Evolutionary conservation across 306 rosid species (phyloP).

Genomic region (Castanea sativa): DNA sequence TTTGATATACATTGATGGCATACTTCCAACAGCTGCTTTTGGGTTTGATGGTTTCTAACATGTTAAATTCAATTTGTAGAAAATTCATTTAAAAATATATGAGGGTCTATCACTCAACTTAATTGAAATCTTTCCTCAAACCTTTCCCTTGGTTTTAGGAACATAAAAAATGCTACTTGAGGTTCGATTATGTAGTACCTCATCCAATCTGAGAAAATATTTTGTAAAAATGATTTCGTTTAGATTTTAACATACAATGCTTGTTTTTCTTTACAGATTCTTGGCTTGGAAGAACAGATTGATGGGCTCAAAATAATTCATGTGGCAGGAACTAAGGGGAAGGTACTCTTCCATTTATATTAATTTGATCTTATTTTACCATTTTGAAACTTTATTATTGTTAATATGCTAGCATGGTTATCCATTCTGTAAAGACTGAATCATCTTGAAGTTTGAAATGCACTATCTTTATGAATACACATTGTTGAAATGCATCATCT

Average conservation of each 20-base stretch:
- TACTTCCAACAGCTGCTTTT: background rate
- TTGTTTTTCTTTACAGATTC: conserved; percentile 44
- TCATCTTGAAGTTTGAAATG: background rate
- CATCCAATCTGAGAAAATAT: conserved; percentile 5
- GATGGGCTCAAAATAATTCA: conserved; percentile 66
- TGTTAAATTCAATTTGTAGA: background rate
- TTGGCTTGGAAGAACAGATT: conserved; percentile 56
- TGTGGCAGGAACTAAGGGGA: conserved; percentile 88
- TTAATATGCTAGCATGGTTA: background rate
- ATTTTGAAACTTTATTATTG: background rate
- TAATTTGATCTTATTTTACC: background rate
- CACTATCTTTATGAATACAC: background rate
- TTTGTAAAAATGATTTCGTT: conserved; percentile 5
- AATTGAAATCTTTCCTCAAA: background rate
- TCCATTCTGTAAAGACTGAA: background rate
- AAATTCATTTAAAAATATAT: background rate
- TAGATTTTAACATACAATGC: conserved; percentile 12
- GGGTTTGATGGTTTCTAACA: background rate
- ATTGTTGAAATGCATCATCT: background rate
- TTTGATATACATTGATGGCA: background rate
- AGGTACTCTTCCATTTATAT: conserved; percentile 40
- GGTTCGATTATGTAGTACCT: background rate
- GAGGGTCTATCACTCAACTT: background rate
- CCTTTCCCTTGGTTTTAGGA: conserved; percentile 6
- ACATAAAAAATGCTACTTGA: conserved; percentile 12